Base-by-base conservation (phyloP, 495 filamentous ascomycete species). In the Penicillium antarcticum region DNA sequence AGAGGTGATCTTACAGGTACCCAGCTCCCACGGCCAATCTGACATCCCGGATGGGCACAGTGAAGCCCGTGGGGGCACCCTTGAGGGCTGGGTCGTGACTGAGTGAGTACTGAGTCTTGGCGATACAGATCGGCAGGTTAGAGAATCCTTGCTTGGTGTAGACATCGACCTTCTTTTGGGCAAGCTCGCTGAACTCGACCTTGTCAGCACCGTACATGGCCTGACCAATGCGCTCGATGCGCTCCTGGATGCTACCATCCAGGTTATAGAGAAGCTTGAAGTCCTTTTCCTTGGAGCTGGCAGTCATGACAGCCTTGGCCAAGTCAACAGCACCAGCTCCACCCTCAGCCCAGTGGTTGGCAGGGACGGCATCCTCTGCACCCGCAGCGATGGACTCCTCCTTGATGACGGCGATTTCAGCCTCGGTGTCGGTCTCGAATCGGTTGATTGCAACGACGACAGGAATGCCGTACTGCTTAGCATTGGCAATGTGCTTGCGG, bases 371-470 rank as follows among this genome's bases (percentile, higher is more conserved):
- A 64, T 96, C 92, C 68, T 92, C 88, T 4, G 94, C 94, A 52
- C 94, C 94, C 29, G 94, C 94, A 50, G 88, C 87, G 53, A 97
- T 82, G 36, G 94, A 88, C 64, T 96, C 92, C 66, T 97, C 91
- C 50, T 84, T 82, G 59, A 98, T 84, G 45, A 90, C 83, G 7
- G 87, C 83, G 48, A 97, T 87, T 67, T 98, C 94, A 43, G 92
- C 92, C 14, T 89, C 86, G 10, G 94, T 96, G 66, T 98, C 94
- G 26, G 90, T 96, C 51, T 87, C 81, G 66, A 98, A 96, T 62
- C 87, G 89, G 77, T 98, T 98, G 76, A 98, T 92, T 24, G 94
- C 94, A 2, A 98, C 94, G 6, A 98, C 86, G n/a, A 98, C 92
- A 1, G 94, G 90, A 12, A 97, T 84, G 38, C 94, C 94, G 58